Conservation (phyloP, 202 grass and related monocot species). For the Sporobolus alterniflorus region DNA sequence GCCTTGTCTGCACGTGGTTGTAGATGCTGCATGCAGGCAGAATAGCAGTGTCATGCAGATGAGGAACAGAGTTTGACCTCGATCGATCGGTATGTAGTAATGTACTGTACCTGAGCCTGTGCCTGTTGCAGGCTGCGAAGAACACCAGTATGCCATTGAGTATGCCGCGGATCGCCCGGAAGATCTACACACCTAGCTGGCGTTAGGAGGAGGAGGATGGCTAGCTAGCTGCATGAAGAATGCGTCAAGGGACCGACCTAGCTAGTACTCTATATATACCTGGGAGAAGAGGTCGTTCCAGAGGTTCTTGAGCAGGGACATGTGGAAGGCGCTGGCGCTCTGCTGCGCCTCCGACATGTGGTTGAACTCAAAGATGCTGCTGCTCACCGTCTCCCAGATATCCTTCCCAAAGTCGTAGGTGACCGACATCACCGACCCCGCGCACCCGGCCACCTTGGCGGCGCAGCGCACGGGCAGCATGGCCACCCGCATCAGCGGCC, state of each 20-base stretch:
- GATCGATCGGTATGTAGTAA: neutral
- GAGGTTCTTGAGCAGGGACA: constrained; percentile 55
- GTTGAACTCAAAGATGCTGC: constrained; percentile 64
- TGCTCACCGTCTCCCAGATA: constrained; percentile 65
- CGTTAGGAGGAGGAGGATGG: no score
- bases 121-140: constrained; percentile 76
- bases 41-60: no score
- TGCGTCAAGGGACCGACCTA: no score
- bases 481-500: constrained; percentile 56
- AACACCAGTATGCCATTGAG: constrained; percentile 73
- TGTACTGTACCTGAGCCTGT: constrained; percentile 80
- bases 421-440: constrained; percentile 45
- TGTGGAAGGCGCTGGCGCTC: constrained; percentile 45
- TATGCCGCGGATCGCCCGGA: constrained; percentile 74
- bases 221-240: no score
- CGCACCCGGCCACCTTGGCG: constrained; percentile 39
- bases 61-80: no score
- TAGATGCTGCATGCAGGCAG: constrained; percentile 46
- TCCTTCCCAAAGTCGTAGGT: constrained; percentile 56
- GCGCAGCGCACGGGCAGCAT: constrained; percentile 37
- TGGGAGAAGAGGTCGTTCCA: constrained; percentile 93
- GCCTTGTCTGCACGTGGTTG: constrained; percentile 44
- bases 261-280: no score
- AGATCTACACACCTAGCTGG: constrained; percentile 59
- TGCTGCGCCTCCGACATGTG: constrained; percentile 60